A percentile compares a stretch with the other conserved stretches of the same genome.
phyloP scores from a whole-genome alignment of 1,284 basidiomycete species.

The Rhodofomes roseus region DNA sequence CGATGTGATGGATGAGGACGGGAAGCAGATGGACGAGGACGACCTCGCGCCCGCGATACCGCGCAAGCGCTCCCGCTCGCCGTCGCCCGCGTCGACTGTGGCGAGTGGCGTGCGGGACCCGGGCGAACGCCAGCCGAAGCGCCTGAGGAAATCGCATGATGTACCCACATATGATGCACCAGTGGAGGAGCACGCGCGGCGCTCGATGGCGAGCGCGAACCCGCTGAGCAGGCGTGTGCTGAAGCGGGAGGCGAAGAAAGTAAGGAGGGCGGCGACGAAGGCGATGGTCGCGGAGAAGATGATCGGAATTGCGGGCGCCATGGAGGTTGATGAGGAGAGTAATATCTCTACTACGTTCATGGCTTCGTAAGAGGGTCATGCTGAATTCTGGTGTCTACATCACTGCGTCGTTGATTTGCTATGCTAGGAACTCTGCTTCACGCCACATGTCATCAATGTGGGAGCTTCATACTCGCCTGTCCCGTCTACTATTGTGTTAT shows the following conservation, averaged over 20 bases:
- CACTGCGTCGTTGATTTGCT: no score
- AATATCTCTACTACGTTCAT: slow-evolving; percentile 25
- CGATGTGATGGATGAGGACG: slow-evolving; percentile 49
- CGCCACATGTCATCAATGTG: no score
- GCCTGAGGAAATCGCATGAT: slow-evolving; percentile 49
- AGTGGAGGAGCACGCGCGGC: slow-evolving; percentile 33
- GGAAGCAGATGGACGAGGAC: slow-evolving; percentile 40
- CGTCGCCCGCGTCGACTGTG: slow-evolving; percentile 16
- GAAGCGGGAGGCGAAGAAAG: slow-evolving; percentile 60
- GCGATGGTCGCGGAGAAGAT: slow-evolving; percentile 8
- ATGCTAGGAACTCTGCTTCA: no score
- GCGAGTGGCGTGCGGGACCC: background rate
- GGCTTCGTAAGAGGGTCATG: background rate
- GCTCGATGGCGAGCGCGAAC: slow-evolving; percentile 46
- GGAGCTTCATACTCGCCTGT: no score
- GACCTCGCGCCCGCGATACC: slow-evolving; percentile 36
- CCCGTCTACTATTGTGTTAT: no score
- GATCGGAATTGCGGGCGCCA: slow-evolving; percentile 18
- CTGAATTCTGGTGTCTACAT: no score
- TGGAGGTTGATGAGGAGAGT: slow-evolving; percentile 35
- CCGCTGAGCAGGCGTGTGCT: slow-evolving; percentile 52
- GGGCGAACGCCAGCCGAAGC: slow-evolving; percentile 48
- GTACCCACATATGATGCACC: slow-evolving; percentile 46
- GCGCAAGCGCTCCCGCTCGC: slow-evolving; percentile 34
- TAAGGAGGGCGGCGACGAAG: slow-evolving; percentile 41